These are phyloP conservation scores for Boletus eberwhitei DNA, from an alignment of 768 basidiomycete species.

Conservation along the genomic window DNA sequence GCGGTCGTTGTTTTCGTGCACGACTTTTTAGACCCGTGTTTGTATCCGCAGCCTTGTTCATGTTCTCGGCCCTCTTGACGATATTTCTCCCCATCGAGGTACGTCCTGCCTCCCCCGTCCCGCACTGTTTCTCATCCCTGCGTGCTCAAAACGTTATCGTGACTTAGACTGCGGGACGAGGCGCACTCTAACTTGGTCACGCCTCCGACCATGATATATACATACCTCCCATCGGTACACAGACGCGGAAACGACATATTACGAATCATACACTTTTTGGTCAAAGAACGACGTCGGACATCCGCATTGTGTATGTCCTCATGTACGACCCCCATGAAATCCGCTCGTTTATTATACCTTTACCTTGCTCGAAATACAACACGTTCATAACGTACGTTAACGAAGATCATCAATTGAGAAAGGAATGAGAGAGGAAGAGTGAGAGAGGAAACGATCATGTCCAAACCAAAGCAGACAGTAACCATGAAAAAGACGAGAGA, in stretches of 20 bases:
- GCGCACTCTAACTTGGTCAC: background rate
- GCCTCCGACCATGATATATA: no score
- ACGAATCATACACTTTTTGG: no score
- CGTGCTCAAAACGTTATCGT: background rate
- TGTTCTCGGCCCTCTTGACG: conserved; percentile 40
- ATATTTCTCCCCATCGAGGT: conserved; percentile 49
- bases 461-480: background rate
- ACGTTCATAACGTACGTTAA: conserved; percentile 1
- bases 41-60: conserved; percentile 45
- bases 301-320: background rate
- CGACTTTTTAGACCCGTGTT: conserved; percentile 39
- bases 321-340: background rate
- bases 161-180: conserved; percentile 25
- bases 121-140: background rate
- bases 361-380: conserved; percentile 3
- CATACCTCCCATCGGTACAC: no score
- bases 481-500: background rate
- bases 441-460: background rate
- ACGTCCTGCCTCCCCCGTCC: background rate
- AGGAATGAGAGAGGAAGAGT: background rate
- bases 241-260: no score
- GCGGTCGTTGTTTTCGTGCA: no score
- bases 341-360: background rate
- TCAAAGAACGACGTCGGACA: no score
- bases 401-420: background rate